Evolutionary conservation across 345 rosid genomes (phyloP).

Genomic region (Eucalyptus coolabah): DNA sequence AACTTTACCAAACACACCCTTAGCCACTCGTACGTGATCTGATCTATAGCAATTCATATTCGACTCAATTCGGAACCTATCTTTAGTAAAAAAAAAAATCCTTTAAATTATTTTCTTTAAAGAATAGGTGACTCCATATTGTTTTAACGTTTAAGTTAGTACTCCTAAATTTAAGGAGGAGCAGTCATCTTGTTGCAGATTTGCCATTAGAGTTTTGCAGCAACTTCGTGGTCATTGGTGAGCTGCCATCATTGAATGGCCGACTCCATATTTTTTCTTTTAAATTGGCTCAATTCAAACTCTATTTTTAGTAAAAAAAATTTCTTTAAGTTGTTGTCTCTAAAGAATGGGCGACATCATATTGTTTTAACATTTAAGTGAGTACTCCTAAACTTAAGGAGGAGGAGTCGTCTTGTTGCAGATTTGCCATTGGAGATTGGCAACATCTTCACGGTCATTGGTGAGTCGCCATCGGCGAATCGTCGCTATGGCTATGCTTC

Average conservation of each 20-base stretch:
- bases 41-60: not conserved
- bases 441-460: not conserved
- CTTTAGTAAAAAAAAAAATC: not conserved
- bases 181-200: not conserved
- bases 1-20: fast-evolving
- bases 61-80: not conserved
- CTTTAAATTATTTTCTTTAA: not conserved
- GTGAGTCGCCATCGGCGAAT: fast-evolving
- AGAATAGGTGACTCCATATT: not conserved
- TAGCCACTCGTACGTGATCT: fast-evolving
- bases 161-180: not conserved
- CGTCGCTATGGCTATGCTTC: not conserved
- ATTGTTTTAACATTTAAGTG: not conserved
- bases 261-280: no score
- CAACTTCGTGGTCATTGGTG: not conserved
- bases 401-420: not conserved
- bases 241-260: no score
- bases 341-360: not conserved
- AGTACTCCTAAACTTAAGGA: not conserved
- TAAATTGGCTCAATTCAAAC: not conserved
- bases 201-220: not conserved
- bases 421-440: not conserved
- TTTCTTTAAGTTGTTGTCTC: not conserved
- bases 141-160: not conserved
- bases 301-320: not conserved